A percentile compares a stretch with the other conserved stretches of the same genome.
Conservation (phyloP, 306 rosid genomes). For the Luffa acutangula region DNA sequence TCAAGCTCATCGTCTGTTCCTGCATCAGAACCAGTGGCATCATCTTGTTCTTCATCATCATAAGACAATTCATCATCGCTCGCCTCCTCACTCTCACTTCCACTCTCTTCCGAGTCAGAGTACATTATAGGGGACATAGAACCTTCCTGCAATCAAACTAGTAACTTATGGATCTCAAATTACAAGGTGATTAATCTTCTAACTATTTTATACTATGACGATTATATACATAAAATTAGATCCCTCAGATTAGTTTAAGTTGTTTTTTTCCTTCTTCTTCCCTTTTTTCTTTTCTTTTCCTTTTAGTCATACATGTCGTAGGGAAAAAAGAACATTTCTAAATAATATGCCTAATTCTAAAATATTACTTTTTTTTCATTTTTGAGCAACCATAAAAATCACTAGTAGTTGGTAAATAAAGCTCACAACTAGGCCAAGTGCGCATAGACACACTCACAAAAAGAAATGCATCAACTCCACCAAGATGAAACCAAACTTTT, state of each 20-base stretch:
- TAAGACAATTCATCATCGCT: constrained; percentile 67
- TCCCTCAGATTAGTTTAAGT: not conserved
- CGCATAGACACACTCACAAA: not conserved
- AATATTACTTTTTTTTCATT: not conserved
- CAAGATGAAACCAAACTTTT: not conserved
- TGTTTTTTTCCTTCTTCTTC: not conserved
- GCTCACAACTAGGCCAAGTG: not conserved
- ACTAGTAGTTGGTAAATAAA: not conserved
- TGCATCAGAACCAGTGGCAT: constrained; percentile 43
- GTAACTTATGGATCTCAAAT: constrained; percentile 23
- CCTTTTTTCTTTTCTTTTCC: not conserved
- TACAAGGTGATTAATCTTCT: not conserved
- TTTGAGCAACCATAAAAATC: not conserved
- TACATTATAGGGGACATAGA: constrained; percentile 53
- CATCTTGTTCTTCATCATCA: constrained; percentile 59
- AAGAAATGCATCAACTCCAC: not conserved
- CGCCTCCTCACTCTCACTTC: constrained; percentile 66
- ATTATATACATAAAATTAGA: not conserved
- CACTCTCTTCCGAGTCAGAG: constrained; percentile 69
- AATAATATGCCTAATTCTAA: not conserved
- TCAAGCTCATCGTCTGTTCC: constrained; percentile 40
- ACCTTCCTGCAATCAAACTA: constrained; percentile 67
- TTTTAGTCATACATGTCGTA: not conserved
- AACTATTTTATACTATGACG: not conserved
- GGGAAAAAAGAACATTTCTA: not conserved